Base-by-base conservation (phyloP, 208 protist species). In the Acanthamoeba healyi region DNA sequence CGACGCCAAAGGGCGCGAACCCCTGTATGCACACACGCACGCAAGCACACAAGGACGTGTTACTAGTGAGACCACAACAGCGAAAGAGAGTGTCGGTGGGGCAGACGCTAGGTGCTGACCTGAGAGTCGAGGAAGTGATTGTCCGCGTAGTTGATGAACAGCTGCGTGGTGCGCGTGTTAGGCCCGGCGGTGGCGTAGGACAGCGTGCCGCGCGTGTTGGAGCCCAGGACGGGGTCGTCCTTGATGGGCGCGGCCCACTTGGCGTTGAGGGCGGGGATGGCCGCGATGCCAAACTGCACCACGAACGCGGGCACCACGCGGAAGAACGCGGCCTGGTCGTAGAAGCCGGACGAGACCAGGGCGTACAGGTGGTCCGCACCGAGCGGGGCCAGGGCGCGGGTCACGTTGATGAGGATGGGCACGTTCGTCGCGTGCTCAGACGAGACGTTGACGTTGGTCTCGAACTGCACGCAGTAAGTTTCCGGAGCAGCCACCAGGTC, bases 61-160 rank as follows among this genome's bases (percentile, higher is more conserved):
- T 19, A 15, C 15, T 6, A 6, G 49, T 15, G 49, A 15, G 10
- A 15, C 10, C 49, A 54, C 15, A 6, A 15, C 49, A 54, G 15
- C 49, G 49, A 54, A 54, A 54, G 10, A n/a, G n/a, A n/a, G 49
- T 54, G 49, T 54, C 15, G 6, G 49, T 54, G 49, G 49, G 10
- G 49, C 10, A 6, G 49, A 6, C 49, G 49, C 15, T n/a, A n/a
- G n/a, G n/a, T n/a, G n/a, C 49, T 54, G 49, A 54, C 49, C 49
- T 54, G 49, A 54, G 49, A 54, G 67, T 96, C 95, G 26, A 96
- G 82, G 40, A 65, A 58, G 19, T 42, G 29, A 40, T 96, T 96
- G 88, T 95, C 61, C 14, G 12, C 92, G 32, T 49, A 94, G 88
- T 96, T 96, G 91, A 96, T 93, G 65, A 95, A 96, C 36, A 96